Conservation (phyloP, 345 rosid species). For the Litchi chinensis region DNA sequence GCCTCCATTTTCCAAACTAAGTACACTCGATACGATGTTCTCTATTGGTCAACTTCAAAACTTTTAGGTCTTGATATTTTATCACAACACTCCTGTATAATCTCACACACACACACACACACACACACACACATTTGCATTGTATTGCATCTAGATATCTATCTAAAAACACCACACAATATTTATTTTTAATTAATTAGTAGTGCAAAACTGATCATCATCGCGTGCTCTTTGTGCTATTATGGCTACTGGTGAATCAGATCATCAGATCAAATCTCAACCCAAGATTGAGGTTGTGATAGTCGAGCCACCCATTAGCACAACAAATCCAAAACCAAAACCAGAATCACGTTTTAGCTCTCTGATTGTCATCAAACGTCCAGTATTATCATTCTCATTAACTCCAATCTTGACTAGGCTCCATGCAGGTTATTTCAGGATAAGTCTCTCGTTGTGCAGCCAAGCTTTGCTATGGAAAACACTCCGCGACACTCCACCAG, state of each 20-base stretch:
- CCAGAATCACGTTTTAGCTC: neutral
- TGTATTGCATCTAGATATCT: too few species aligned
- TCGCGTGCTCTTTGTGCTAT: neutral
- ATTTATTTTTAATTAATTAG: too few species aligned
- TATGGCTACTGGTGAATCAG: neutral
- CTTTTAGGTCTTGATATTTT: neutral
- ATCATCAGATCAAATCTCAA: neutral
- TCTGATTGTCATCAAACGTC: neutral
- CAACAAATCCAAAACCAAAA: slow-evolving; percentile 1
- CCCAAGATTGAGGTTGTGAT: slow-evolving; percentile 6
- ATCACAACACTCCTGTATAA: neutral
- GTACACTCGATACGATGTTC: neutral
- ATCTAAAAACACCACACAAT: neutral
- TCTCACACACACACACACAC: neutral
- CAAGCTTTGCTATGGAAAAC: slow-evolving; percentile 59
- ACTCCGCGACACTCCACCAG: slow-evolving; percentile 33
- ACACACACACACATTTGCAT: neutral
- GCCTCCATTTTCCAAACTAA: neutral
- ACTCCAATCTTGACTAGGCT: slow-evolving; percentile 29
- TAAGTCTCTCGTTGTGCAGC: slow-evolving; percentile 54
- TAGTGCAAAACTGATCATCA: neutral
- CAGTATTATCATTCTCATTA: slow-evolving; percentile 5
- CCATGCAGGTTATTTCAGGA: slow-evolving; percentile 61
- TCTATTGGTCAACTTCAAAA: neutral
- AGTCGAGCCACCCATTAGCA: neutral